Evolutionary conservation across 2,329 filamentous ascomycete genomes (phyloP).

Genomic region (Penicillium nordicum): DNA sequence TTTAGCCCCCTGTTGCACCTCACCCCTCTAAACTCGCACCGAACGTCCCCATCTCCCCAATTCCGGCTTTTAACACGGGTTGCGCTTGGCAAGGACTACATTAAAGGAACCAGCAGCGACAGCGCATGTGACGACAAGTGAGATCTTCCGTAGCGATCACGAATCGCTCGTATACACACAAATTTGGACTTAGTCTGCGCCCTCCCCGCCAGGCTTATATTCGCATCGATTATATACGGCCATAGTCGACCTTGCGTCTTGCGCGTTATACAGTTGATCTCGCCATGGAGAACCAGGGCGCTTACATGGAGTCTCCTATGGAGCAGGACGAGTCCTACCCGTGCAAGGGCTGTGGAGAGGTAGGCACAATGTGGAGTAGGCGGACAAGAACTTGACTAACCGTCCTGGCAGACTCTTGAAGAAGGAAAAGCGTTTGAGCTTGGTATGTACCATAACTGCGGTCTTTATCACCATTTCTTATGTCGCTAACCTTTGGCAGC

Average conservation of each 20-base stretch:
- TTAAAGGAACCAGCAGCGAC: neutral
- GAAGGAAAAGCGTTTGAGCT: slow-evolving; percentile 98
- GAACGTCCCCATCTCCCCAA: slow-evolving; percentile 1
- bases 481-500: slow-evolving; percentile 54
- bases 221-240: neutral
- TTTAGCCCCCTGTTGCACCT: slow-evolving; percentile 22
- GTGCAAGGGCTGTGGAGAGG: slow-evolving; percentile 91
- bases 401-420: slow-evolving; percentile 72
- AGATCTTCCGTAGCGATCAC: neutral
- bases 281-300: slow-evolving; percentile 54
- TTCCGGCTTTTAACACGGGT: neutral
- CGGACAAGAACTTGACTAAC: slow-evolving; percentile 12
- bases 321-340: slow-evolving; percentile 79
- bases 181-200: neutral
- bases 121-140: neutral
- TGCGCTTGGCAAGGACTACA: neutral
- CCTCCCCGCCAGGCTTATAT: neutral
- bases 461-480: neutral
- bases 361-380: slow-evolving; percentile 40
- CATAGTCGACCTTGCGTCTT: neutral
- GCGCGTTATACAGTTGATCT: neutral
- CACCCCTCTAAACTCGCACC: slow-evolving; percentile 16
- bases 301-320: slow-evolving; percentile 59
- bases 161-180: neutral
- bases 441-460: slow-evolving; percentile 54